Conservation (phyloP, 2,329 filamentous ascomycete species). For the Colletotrichum abscissum region DNA sequence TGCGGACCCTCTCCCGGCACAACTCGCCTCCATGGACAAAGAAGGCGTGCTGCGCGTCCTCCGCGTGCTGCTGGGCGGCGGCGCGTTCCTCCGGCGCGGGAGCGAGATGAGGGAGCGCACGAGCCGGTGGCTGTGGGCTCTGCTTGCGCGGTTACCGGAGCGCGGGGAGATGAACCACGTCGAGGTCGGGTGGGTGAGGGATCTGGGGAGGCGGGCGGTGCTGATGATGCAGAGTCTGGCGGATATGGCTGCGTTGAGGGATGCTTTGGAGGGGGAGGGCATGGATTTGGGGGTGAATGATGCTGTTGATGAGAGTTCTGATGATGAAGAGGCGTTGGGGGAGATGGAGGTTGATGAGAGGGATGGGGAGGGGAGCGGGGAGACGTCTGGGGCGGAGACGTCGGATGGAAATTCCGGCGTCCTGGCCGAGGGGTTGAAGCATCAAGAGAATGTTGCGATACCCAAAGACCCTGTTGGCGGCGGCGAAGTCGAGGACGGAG, state of each 20-base stretch:
- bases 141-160: slow-evolving; percentile 81
- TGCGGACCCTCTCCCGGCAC: slow-evolving; percentile 67
- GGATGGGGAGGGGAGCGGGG: slow-evolving; percentile 37
- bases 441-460: slow-evolving; percentile 32
- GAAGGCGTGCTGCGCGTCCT: slow-evolving; percentile 75
- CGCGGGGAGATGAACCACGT: slow-evolving; percentile 79
- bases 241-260: slow-evolving; percentile 61
- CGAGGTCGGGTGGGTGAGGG: slow-evolving; percentile 80
- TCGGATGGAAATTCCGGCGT: not conserved
- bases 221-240: slow-evolving; percentile 65
- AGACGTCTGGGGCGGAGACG: slow-evolving; percentile 15
- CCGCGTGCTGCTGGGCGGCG: slow-evolving; percentile 72
- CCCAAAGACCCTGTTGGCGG: slow-evolving; percentile 39
- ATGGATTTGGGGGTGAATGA: slow-evolving; percentile 54
- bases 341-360: slow-evolving; percentile 46
- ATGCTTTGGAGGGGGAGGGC: slow-evolving; percentile 53
- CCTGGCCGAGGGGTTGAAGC: slow-evolving; percentile 27
- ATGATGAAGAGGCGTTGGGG: slow-evolving; percentile 50
- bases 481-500: slow-evolving; percentile 24
- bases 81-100: slow-evolving; percentile 72
- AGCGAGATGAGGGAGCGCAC: slow-evolving; percentile 71
- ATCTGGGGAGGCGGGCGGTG: slow-evolving; percentile 82
- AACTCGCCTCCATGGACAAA: slow-evolving; percentile 74
- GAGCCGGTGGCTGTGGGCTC: slow-evolving; percentile 87
- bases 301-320: slow-evolving; percentile 57